Evolutionary conservation across 345 rosid genomes (phyloP), one percentile per base, ranked within the genome.

Genomic region (Firmiana major): DNA sequence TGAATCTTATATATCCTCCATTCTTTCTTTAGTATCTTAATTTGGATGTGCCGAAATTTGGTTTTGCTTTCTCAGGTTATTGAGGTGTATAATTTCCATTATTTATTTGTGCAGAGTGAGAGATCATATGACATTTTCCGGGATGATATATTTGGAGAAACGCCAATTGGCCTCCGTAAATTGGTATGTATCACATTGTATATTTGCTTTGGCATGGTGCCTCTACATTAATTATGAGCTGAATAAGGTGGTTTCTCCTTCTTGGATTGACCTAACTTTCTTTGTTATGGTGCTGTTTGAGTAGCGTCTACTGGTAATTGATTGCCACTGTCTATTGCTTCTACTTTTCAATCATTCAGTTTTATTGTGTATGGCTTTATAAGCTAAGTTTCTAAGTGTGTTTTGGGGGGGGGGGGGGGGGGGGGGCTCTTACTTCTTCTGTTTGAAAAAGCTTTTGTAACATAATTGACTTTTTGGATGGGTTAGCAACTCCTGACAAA

Each of bases 141-240:
- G 80, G 99, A 94, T 84, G 99, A 97, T 79, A 94, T 97, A 54
- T 97, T 94, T 82, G 99, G 97, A 62, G 99, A 97, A 77, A 90
- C 99, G 9, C 99, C 99, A 10, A 83, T 90, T 74, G 89, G 94
- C 75, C 83, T 83, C 66, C 88, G 85, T 49, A 87, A 88, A 87
- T 46, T 15, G 82, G 99, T 95, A 86, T 77, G 83, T 48, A 82
- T 38, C 40, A n/a, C n/a, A 53, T 36, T 49, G 58, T 3, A 22
- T 17, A 12, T 19, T 75, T 62, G 70, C 58, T 45, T n/a, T 75
- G 42, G 0, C 48, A 7, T 21, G 28, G 24, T 31, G 6, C 46
- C 24, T 54, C 28, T 63, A 22, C 15, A 42, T 68, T 22, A 24
- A 42, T 38, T 24, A 49, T 34, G 71, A 51, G 64, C 21, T 49